Conservation (phyloP, 2,329 filamentous ascomycete genomes). For the Arthrobotrys musiformis region DNA sequence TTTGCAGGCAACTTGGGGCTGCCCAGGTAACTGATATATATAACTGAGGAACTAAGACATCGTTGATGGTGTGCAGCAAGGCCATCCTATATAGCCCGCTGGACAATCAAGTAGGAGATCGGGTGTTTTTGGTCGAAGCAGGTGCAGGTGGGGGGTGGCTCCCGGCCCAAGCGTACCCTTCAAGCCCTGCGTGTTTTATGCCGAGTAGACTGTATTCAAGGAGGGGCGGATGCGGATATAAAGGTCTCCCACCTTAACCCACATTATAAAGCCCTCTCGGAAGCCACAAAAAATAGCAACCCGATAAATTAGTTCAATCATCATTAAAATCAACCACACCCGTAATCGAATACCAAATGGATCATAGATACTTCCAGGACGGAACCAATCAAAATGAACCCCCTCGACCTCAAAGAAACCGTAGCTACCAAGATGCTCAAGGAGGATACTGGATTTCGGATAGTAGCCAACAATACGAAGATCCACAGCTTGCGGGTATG, state of each 20-base stretch:
- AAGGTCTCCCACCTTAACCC: constrained; percentile 20
- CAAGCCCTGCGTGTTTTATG: constrained; percentile 26
- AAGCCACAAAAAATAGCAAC: constrained; percentile 36
- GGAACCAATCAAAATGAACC: background rate
- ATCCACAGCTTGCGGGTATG: constrained; percentile 32
- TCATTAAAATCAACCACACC: constrained; percentile 17
- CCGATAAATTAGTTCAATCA: constrained; percentile 36
- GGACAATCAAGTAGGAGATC: background rate
- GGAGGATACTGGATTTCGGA: constrained; percentile 28
- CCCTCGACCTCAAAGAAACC: background rate
- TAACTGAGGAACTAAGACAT: constrained; percentile 6
- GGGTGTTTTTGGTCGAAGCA: background rate
- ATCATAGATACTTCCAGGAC: constrained; percentile 26
- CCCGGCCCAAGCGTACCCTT: constrained; percentile 12
- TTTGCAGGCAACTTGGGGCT: constrained; percentile 2
- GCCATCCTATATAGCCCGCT: constrained; percentile 30
- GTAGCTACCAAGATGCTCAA: constrained; percentile 20
- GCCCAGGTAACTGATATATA: constrained; percentile 4
- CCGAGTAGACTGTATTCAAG: constrained; percentile 18
- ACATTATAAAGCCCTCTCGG: constrained; percentile 34
- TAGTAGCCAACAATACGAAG: constrained; percentile 18
- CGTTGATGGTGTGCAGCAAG: constrained; percentile 18
- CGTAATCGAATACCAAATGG: constrained; percentile 22
- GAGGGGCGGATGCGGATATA: constrained; percentile 36
- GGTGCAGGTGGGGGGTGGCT: constrained; percentile 25